Evolutionary conservation across 139 green algal species (phyloP).

Genomic region (Chlorella sp.): DNA sequence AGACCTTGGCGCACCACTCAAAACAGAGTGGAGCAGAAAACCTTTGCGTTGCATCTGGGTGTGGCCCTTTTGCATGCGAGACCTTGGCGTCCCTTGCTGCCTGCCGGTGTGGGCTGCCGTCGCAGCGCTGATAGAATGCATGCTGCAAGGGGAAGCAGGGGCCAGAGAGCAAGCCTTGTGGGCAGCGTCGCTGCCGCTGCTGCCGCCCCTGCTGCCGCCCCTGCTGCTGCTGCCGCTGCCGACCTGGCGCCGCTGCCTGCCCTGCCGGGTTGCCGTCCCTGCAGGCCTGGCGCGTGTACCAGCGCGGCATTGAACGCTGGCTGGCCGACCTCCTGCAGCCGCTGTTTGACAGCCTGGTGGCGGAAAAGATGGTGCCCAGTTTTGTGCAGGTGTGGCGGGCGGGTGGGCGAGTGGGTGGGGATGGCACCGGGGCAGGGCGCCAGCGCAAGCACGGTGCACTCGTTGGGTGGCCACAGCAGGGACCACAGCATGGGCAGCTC

Average conservation of each 20-base stretch:
- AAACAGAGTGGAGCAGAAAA: no score
- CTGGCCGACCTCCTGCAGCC: slow-evolving; percentile 93
- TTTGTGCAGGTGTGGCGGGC: slow-evolving; percentile 64
- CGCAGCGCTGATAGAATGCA: not conserved
- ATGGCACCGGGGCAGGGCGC: no score
- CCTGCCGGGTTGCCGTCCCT: not conserved
- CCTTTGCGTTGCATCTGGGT: no score
- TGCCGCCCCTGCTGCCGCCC: not conserved
- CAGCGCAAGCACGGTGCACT: no score
- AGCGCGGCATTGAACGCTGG: slow-evolving; percentile 92
- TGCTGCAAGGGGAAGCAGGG: no score
- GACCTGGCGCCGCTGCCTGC: not conserved
- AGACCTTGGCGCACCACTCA: no score
- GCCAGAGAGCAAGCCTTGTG: no score
- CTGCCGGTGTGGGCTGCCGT: not conserved
- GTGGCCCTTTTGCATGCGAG: no score
- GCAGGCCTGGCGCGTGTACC: slow-evolving; percentile 94
- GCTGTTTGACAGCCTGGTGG: slow-evolving; percentile 88
- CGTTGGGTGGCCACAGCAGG: no score
- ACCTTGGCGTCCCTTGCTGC: no score
- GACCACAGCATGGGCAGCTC: no score
- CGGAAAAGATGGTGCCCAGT: slow-evolving; percentile 57
- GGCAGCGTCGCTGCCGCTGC: not conserved
- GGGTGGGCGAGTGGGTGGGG: no score
- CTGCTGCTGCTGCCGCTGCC: not conserved